Percentiles rank a stretch among this genome's conserved stretches.
phyloP scores from a whole-genome alignment of 352 stramenopile species.

The Aphanomyces euteiches region DNA sequence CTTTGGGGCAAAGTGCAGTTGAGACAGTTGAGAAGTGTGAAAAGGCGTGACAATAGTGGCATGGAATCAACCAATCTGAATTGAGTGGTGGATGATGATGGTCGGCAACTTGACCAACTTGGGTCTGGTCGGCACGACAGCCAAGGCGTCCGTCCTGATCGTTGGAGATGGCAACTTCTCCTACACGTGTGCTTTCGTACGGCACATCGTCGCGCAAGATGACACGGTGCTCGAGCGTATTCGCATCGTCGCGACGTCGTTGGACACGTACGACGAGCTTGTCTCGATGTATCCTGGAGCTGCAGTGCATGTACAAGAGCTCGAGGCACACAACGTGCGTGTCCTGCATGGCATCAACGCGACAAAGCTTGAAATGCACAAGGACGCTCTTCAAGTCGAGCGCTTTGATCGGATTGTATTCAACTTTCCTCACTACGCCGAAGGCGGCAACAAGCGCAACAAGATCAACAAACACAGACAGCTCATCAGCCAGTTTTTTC shows the following conservation, averaged over 20 bases:
- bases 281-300: conserved; percentile 70
- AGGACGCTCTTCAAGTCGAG: conserved; percentile 9
- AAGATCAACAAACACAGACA: conserved; percentile 81
- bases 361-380: conserved; percentile 53
- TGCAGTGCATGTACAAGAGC: conserved; percentile 48
- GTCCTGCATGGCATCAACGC: conserved; percentile 73
- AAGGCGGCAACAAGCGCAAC: conserved; percentile 70
- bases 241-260: conserved; percentile 53
- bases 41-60: not conserved
- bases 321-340: conserved; percentile 43
- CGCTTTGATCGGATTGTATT: conserved; percentile 76
- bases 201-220: conserved; percentile 39
- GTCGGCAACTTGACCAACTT: conserved; percentile 24
- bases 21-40: not conserved
- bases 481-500: conserved; percentile 72
- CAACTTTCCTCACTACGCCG: conserved; percentile 82
- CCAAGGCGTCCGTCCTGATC: conserved; percentile 48
- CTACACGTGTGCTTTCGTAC: conserved; percentile 66
- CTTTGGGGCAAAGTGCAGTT: not conserved
- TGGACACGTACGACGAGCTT: conserved; percentile 65
- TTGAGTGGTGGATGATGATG: not conserved
- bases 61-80: not conserved
- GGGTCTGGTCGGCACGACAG: not conserved
- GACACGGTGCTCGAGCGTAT: not conserved
- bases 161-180: conserved; percentile 85